A percentile compares a stretch with the other conserved stretches of the same genome.
Conservation (phyloP, 192 early-diverging fungal species). For the Gaertneriomyces sp. region DNA sequence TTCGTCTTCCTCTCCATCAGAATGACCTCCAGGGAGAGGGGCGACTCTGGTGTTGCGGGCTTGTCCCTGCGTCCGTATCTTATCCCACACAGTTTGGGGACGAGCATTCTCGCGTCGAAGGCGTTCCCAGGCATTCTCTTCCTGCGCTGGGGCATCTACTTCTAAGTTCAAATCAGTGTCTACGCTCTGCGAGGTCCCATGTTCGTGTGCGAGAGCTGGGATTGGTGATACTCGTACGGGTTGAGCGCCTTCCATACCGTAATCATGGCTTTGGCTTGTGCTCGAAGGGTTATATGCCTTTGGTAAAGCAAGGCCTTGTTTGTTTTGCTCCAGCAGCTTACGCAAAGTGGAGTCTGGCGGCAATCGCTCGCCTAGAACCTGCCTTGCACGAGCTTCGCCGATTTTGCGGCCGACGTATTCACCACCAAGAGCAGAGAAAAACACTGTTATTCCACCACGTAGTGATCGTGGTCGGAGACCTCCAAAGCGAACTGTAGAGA, state of each 20-base stretch:
- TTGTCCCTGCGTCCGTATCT: slow-evolving; percentile 8
- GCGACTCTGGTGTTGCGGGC: not conserved
- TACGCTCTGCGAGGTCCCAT: too few species aligned
- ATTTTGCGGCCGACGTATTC: slow-evolving; percentile 21
- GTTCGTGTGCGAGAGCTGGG: not conserved
- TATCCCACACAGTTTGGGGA: slow-evolving; percentile 7
- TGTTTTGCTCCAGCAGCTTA: slow-evolving; percentile 12
- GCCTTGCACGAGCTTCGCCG: slow-evolving; percentile 15
- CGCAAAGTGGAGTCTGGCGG: slow-evolving; percentile 20
- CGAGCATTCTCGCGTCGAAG: slow-evolving; percentile 14
- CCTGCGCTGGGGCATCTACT: not conserved
- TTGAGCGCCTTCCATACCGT: slow-evolving; percentile 18
- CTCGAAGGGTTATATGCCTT: not conserved
- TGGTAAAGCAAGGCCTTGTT: not conserved
- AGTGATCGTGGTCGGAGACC: slow-evolving; percentile 5
- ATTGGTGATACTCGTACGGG: slow-evolving; percentile 6
- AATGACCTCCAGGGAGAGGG: not conserved
- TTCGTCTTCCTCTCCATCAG: not conserved
- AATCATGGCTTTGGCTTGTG: not conserved
- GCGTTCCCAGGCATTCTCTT: slow-evolving; percentile 11
- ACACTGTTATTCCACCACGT: slow-evolving; percentile 4
- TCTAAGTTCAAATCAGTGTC: too few species aligned
- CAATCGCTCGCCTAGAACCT: slow-evolving; percentile 6
- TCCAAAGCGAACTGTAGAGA: slow-evolving; percentile 1
- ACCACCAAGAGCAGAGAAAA: slow-evolving; percentile 5